Evolutionary conservation across 345 rosid species (phyloP).

Genomic region (Corymbia maculata): DNA sequence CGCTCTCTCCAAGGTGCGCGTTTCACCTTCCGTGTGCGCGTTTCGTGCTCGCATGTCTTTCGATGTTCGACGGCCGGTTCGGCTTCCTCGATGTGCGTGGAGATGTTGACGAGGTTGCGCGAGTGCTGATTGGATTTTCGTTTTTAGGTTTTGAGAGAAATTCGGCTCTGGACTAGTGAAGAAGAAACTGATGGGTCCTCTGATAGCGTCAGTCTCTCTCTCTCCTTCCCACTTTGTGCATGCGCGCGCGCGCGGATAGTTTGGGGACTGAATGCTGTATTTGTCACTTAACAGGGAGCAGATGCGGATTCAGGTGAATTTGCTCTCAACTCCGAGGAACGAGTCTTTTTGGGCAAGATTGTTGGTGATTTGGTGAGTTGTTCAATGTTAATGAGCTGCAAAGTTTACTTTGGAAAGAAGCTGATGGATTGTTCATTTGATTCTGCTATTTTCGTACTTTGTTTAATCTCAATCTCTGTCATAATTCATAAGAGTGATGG

Average conservation of each 20-base stretch:
- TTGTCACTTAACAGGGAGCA: background rate
- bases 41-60: background rate
- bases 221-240: background rate
- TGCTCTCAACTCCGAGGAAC: background rate
- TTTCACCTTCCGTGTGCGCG: background rate
- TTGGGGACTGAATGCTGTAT: background rate
- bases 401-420: background rate
- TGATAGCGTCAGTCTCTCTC: background rate
- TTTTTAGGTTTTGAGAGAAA: conserved; percentile 32
- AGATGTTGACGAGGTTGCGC: background rate
- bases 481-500: background rate
- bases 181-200: conserved; percentile 9
- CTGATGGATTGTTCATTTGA: background rate
- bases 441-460: background rate
- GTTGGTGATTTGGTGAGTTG: conserved; percentile 44
- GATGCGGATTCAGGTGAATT: conserved; percentile 1
- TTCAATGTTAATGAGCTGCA: background rate
- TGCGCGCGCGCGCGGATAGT: background rate
- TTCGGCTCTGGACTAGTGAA: conserved; percentile 31
- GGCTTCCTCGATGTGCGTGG: background rate
- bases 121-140: background rate
- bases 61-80: background rate
- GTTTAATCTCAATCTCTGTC: background rate
- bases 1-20: conserved; percentile 46
- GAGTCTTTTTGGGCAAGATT: conserved; percentile 17